Evolutionary conservation across 1,139 yeast genomes (phyloP).

Genomic region (Sugiyamaella xylanicola): DNA sequence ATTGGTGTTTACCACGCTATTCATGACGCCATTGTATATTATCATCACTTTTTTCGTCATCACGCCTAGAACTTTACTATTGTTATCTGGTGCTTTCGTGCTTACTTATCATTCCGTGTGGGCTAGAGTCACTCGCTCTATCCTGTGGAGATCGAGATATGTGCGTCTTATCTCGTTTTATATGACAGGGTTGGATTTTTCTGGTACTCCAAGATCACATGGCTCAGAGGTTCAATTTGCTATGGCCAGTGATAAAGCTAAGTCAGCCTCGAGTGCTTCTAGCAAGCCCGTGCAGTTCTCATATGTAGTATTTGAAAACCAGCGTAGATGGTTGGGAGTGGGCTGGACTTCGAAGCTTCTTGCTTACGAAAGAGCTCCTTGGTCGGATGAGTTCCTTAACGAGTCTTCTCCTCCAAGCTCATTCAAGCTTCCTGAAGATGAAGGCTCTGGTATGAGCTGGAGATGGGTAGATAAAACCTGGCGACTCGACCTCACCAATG

Average conservation of each 20-base stretch:
- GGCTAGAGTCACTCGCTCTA: conserved; percentile 74
- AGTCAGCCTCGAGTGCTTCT: conserved; percentile 41
- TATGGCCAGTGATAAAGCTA: conserved; percentile 28
- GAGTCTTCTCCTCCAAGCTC: conserved; percentile 76
- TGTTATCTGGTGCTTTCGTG: conserved; percentile 61
- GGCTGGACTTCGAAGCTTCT: conserved; percentile 95
- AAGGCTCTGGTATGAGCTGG: conserved; percentile 76
- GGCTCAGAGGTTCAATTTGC: conserved; percentile 32
- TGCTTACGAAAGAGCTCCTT: conserved; percentile 90
- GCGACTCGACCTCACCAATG: conserved; percentile 87
- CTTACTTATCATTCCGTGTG: conserved; percentile 86
- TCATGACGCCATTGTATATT: conserved; percentile 82
- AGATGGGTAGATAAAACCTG: conserved; percentile 93
- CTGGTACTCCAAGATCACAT: conserved; percentile 46
- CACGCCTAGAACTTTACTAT: conserved; percentile 68
- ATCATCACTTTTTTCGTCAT: conserved; percentile 65
- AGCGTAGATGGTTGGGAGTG: conserved; percentile 95
- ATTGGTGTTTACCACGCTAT: conserved; percentile 76
- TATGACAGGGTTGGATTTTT: conserved; percentile 84
- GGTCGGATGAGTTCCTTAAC: conserved; percentile 95
- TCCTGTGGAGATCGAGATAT: conserved; percentile 79
- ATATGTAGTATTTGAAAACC: conserved; percentile 92
- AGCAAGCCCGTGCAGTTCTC: conserved; percentile 78
- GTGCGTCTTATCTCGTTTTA: conserved; percentile 74
- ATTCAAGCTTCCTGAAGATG: conserved; percentile 79